phyloP scores from a whole-genome alignment of 1,139 yeast species.

The Diutina mesorugosa region DNA sequence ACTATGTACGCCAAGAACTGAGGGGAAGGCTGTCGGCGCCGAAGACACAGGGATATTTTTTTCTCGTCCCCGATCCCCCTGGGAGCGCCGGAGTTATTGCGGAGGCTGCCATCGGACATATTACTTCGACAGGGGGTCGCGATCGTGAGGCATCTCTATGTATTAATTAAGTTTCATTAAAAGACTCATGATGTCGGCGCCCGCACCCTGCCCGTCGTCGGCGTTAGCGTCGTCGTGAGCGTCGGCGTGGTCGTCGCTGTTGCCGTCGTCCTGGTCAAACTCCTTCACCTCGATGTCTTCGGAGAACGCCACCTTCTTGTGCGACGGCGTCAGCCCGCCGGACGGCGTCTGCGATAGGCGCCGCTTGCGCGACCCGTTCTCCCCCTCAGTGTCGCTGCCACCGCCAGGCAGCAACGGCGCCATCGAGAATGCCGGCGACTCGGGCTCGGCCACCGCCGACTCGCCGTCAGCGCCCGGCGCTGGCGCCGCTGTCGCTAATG shows the following conservation, averaged over 20 bases:
- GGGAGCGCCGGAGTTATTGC: not conserved
- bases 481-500: no score
- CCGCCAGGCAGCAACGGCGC: not conserved
- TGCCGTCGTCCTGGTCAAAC: constrained; percentile 20
- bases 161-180: not conserved
- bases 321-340: constrained; percentile 7
- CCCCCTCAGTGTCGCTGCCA: not conserved
- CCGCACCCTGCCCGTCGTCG: not conserved
- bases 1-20: not conserved
- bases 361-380: constrained; percentile 3
- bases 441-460: not conserved
- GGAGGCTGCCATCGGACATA: not conserved
- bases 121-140: no score
- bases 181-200: not conserved
- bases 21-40: not conserved
- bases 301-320: constrained; percentile 31
- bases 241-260: not conserved
- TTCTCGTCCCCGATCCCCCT: not conserved
- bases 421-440: not conserved
- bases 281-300: constrained; percentile 35
- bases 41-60: not conserved
- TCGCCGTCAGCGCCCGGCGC: not conserved
- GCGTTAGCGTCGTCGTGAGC: not conserved
- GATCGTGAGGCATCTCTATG: not conserved
- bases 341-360: constrained; percentile 1